Percentiles rank a stretch among this genome's conserved stretches.
Evolutionary conservation across 345 rosid species (phyloP).

Genomic region (Syzygium aqueum): DNA sequence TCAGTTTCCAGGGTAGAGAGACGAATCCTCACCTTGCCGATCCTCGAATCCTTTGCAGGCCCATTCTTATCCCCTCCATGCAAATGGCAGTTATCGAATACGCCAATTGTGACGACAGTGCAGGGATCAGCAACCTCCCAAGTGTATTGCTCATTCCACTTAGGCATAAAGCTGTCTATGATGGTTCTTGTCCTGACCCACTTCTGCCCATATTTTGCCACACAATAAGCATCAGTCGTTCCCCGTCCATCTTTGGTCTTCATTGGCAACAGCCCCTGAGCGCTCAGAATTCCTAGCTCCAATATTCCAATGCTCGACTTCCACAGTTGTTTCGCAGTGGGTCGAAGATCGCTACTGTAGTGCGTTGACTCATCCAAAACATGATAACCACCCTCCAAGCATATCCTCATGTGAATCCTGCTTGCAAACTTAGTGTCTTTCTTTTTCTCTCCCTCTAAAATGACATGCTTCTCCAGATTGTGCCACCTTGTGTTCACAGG

Average conservation of each 20-base stretch:
- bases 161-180: conserved; percentile 80
- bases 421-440: conserved; percentile 75
- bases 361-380: conserved; percentile 90
- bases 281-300: conserved; percentile 71
- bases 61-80: conserved; percentile 58
- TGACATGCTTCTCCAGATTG: conserved; percentile 67
- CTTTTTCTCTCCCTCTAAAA: conserved; percentile 60
- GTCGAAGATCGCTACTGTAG: conserved; percentile 90
- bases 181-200: conserved; percentile 91
- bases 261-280: conserved; percentile 81
- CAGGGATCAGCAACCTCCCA: conserved; percentile 97
- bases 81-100: conserved; percentile 80
- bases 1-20: conserved; percentile 93
- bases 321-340: conserved; percentile 88
- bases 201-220: conserved; percentile 87
- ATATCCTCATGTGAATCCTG: conserved; percentile 79
- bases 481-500: conserved; percentile 66
- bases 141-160: conserved; percentile 96
- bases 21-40: conserved; percentile 84
- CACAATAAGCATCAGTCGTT: conserved; percentile 91
- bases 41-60: conserved; percentile 42
- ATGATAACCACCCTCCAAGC: conserved; percentile 93
- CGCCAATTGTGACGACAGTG: conserved; percentile 86
- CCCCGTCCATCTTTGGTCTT: conserved; percentile 80
- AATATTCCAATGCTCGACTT: conserved; percentile 74